These are phyloP conservation scores for Penicillium crystallinum DNA, from an alignment of 495 filamentous ascomycete species.

Conservation along the genomic window DNA sequence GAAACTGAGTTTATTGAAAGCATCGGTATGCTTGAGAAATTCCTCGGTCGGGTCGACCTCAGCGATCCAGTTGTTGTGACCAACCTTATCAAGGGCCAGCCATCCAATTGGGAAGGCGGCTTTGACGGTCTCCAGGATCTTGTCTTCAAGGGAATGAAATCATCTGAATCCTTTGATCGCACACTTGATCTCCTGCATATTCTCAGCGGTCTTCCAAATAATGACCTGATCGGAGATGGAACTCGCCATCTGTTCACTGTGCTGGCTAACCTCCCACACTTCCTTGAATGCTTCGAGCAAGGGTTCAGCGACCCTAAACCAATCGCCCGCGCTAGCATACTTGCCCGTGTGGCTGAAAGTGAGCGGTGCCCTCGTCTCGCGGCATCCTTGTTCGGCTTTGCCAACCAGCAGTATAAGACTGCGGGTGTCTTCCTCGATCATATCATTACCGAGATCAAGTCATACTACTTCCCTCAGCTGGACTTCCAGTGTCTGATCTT, in stretches of 20 bases:
- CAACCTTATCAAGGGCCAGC: slow-evolving; percentile 68
- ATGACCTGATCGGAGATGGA: slow-evolving; percentile 73
- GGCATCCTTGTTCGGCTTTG: slow-evolving; percentile 61
- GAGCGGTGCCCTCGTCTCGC: slow-evolving; percentile 48
- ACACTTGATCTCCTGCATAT: slow-evolving; percentile 74
- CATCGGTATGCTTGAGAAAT: slow-evolving; percentile 83
- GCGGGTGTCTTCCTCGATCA: slow-evolving; percentile 73
- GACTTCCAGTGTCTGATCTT: slow-evolving; percentile 84
- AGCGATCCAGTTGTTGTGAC: slow-evolving; percentile 60
- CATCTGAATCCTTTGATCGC: slow-evolving; percentile 69
- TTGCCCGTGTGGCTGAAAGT: slow-evolving; percentile 67
- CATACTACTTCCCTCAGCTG: slow-evolving; percentile 73
- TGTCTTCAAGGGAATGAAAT: slow-evolving; percentile 86
- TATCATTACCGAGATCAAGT: slow-evolving; percentile 68
- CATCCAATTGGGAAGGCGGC: slow-evolving; percentile 79
- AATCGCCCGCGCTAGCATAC: slow-evolving; percentile 56
- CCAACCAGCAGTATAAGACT: slow-evolving; percentile 60
- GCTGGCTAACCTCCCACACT: slow-evolving; percentile 84
- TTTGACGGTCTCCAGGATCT: slow-evolving; percentile 85
- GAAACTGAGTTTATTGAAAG: slow-evolving; percentile 92
- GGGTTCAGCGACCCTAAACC: slow-evolving; percentile 49
- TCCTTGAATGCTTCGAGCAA: slow-evolving; percentile 74
- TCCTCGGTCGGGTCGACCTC: slow-evolving; percentile 79
- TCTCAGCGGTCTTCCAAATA: slow-evolving; percentile 73
- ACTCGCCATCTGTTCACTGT: slow-evolving; percentile 77